Percentiles rank a stretch among this genome's conserved stretches.
Evolutionary conservation across 1,139 yeast species (phyloP).

Genomic region (Taphrina deformans): DNA sequence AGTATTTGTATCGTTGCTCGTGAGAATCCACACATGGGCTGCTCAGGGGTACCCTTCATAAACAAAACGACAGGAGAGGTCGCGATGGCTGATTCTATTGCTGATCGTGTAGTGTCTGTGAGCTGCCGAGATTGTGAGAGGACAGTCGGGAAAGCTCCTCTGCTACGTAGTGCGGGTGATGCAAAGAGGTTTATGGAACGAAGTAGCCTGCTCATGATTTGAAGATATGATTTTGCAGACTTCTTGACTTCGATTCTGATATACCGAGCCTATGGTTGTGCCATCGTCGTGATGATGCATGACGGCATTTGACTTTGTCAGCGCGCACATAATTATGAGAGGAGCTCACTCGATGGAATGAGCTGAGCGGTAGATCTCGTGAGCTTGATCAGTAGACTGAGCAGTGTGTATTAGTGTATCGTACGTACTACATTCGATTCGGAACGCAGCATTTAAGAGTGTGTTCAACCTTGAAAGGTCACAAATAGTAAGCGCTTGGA

Average conservation of each 20-base stretch:
- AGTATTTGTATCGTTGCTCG: slow-evolving; percentile 89
- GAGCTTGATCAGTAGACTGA: not conserved
- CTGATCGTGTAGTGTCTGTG: slow-evolving; percentile 21
- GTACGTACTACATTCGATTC: no score
- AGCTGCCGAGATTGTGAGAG: slow-evolving; percentile 18
- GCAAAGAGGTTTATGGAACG: not conserved
- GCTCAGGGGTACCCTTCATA: slow-evolving; percentile 97
- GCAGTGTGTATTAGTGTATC: no score
- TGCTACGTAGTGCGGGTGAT: not conserved
- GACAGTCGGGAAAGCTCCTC: slow-evolving; percentile 17
- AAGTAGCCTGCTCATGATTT: not conserved
- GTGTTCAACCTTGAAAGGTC: no score
- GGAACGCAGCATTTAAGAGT: no score
- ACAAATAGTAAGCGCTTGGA: no score
- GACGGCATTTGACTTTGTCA: slow-evolving; percentile 7
- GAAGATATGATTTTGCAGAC: no score
- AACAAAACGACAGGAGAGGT: slow-evolving; percentile 77
- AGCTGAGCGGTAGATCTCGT: no score
- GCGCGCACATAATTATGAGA: not conserved
- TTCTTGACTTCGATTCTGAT: no score
- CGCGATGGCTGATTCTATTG: slow-evolving; percentile 29
- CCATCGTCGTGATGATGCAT: no score
- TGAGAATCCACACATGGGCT: slow-evolving; percentile 97
- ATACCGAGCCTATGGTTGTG: no score
- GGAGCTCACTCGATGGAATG: not conserved